Base-by-base conservation (phyloP, 352 stramenopile species). In the Phytopythium montanum region DNA sequence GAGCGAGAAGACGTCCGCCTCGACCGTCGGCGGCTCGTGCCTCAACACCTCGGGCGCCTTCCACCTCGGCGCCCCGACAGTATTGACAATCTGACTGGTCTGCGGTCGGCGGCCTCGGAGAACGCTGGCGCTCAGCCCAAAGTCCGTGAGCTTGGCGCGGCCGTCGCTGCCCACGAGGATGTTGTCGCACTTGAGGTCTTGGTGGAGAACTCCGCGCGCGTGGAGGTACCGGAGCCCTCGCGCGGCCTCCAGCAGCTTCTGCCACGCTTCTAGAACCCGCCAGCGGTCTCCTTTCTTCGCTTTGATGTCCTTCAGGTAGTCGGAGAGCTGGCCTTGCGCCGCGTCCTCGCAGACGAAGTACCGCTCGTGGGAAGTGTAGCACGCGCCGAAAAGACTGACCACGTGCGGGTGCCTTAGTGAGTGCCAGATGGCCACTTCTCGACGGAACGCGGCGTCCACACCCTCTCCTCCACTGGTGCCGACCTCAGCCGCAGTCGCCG, bases 41-140 rank as follows among this genome's bases (percentile, higher is more conserved):
- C 13, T 23, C n/a, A 76, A 61, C 12, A 63, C 60, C 36, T 76
- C 63, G 1, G 69, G 65, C 5, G 69, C 66, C 45, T 76, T 76
- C 69, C 69, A 76, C 2, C 60, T 56, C 5, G 62, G 33, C 9
- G 69, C 66, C 13, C 69, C 66, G 13, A 63, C 21, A 5, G 18
- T 45, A 5, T 46, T 46, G 3, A 25, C 39, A 7, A n/a, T 7
- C 39, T 56, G 21, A 10, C 33, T 46, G 0, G 18, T 26, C 5
- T 28, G 31, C 0, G 3, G 8, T 1, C 23, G 29, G 28, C 31
- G 5, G 2, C 29, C 23, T 4, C 14, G n/a, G 8, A 52, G 16
- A 10, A 60, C 14, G 5, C 14, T 23, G 14, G 45, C 18, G 44
- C 56, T 61, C 10, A 61, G 38, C 14, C 56, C 44, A 38, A 61